Evolutionary conservation across 306 rosid species (phyloP).

Genomic region (Lathyrus aphaca): DNA sequence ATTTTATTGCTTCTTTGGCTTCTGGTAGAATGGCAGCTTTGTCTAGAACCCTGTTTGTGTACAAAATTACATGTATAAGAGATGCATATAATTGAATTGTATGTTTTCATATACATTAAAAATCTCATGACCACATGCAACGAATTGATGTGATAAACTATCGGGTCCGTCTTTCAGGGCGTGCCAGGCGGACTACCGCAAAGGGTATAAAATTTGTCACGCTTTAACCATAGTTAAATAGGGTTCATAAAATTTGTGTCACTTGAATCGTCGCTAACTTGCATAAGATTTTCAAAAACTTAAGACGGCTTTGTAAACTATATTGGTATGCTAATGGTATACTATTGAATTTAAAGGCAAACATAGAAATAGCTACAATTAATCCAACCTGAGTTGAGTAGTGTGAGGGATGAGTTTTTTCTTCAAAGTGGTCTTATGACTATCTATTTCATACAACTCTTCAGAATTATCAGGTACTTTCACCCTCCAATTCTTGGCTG

Average conservation of each 20-base stretch:
- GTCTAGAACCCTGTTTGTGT: constrained; percentile 51
- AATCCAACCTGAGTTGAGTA: constrained; percentile 42
- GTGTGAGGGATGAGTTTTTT: constrained; percentile 43
- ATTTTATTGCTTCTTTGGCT: constrained; percentile 39
- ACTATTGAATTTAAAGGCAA: neutral
- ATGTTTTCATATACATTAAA: no score
- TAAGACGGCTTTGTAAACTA: neutral
- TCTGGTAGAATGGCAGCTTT: constrained; percentile 52
- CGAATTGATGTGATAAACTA: no score
- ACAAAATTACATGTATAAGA: constrained; percentile 24
- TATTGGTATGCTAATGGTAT: neutral
- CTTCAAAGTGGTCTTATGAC: constrained; percentile 20
- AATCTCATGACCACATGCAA: no score
- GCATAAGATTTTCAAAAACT: no score
- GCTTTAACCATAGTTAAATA: no score
- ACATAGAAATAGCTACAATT: neutral
- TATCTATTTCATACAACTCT: constrained; percentile 38
- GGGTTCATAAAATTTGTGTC: no score
- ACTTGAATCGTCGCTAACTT: no score
- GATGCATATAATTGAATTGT: neutral
- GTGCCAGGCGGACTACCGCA: no score
- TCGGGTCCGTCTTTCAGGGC: no score
- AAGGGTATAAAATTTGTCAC: no score
- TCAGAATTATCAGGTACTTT: constrained; percentile 39
- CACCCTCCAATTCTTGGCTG: constrained; percentile 43